Evolutionary conservation across 805 yeast species (phyloP), one percentile per base, ranked within the genome.

Genomic region (Candida railenensis): DNA sequence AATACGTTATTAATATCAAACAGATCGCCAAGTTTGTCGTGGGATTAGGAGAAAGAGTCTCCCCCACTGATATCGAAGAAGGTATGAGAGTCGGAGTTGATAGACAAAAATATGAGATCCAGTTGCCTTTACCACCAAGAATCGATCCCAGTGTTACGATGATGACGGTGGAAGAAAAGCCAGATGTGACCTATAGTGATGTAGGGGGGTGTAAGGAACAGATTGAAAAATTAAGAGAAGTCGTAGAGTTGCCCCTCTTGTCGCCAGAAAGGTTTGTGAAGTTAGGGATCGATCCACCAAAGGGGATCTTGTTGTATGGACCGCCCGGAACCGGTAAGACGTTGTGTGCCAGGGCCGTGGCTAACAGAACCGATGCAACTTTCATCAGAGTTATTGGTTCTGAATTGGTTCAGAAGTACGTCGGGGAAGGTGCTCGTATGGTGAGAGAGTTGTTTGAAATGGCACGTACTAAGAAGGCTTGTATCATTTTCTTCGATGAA

Each of bases 81-180:
- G 98, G 99, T 45, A 95, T 94, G 99, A 82, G 99, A 65, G 98
- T 94, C 34, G 99, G 99, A 61, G 99, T 94, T 47, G 99, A 95
- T 66, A 83, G 99, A 67, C 90, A 88, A 60, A 92, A 92, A 69
- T 94, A 94, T 70, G 96, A 91, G 67, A 95, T 94, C 62, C 96
- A 92, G 76, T 77, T 94, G 59, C 99, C 99, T 25, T 77, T 94
- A 54, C 99, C 99, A 9, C 99, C 99, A 46, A 78, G 96, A 62
- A 94, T 94, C 63, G 99, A 94, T 67, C 98, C 99, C 12, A 81
- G 90, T 34, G 99, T 94, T 45, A 94, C 99, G 4, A 94, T 94
- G 99, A 94, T 94, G 99, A 92, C 98, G 1, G 99, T 94, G 41
- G 99, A 94, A 69, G 99, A 94, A 71, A 94, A 94, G 67, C 99